Evolutionary conservation across 73 alveolate species (phyloP), one percentile per base, ranked within the genome.

Genomic region (Paraurostyla sp.): DNA sequence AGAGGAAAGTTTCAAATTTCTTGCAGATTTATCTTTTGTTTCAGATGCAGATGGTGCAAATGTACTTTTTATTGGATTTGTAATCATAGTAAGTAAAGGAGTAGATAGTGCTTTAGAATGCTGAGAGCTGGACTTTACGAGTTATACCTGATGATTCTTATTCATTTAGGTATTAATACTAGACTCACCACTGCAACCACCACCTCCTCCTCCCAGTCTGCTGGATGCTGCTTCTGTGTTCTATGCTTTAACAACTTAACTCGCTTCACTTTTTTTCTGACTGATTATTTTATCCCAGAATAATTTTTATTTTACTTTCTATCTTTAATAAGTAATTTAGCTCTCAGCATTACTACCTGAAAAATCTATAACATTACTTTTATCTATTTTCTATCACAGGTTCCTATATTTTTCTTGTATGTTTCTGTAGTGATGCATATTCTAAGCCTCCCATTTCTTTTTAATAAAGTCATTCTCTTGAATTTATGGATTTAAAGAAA

Each of bases 371-470:
- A 58, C 82, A 18, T 65, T 65, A 22, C 41, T 65, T 40, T 65
- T 65, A 2, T 65, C 82, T 9, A 65, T 11, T 65, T 23, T 65
- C 18, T 65, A 35, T 35, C 46, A 38, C 0, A 65, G 36, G 41
- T 65, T 32, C 41, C 82, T 65, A 35, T 65, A 65, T 65, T 65
- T 65, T 38, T 65, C 82, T 30, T 65, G 25, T 35, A 65, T 35
- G 41, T 65, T 65, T 13, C 82, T 33, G 25, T 65, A 65, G 1
- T 65, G 46, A 13, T 65, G 36, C 46, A 65, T 22, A 65, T 65
- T 65, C 25, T 65, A 38, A 38, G 82, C 82, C 41, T 65, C 82
- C 82, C 82, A 65, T 38, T 65, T 65, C 46, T 65, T 65, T 35
- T 65, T 65, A 65, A 65, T 65, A 38, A 38, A 65, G 9, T 56